Base-by-base conservation (phyloP, 495 filamentous ascomycete genomes). In the Aspergillus nanangensis region DNA sequence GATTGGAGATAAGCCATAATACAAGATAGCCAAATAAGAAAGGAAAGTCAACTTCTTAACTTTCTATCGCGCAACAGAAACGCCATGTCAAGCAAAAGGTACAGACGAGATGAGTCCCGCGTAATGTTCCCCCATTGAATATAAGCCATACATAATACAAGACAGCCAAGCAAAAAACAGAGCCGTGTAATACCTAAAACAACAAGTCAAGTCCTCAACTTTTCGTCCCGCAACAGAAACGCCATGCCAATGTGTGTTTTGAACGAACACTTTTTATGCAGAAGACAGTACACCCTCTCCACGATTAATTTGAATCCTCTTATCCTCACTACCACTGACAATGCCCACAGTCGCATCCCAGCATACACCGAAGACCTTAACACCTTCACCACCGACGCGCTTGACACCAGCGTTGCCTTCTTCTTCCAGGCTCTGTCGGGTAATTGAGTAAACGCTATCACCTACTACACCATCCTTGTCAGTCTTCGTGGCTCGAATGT, bases 281-380 rank as follows among this genome's bases (percentile, higher is more conserved):
- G 66, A 63, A 47, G 66, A 68, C 52, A 74, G 40, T 24, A 75
- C 66, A 33, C 70, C 70, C 45, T 75, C 67, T 20, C 84, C 84
- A 41, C 76, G 71, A 69, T 98, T 95, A 47, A 97, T 81, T 71
- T 97, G 94, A 52, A 97, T 83, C 70, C 77, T 79, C 70, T 87
- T 90, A 63, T 98, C 93, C 77, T 96, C 90, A 10, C 90, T 88
- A 5, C 72, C 90, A 63, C 87, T 94, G 18, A 96, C 84, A 63
- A 98, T 95, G 7, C 93, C 93, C 33, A 94, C 74, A 15, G 74
- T 72, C 52, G 69, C 67, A 68, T 95, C 88, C 93, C 93, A 98
- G 54, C 73, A 80, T 5, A 97, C 88, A 14, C 82, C 79, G 71
- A 97, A 94, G 35, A 98, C 90, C 77, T 94, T 95, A 38, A 82